Conservation (phyloP, 192 early-diverging fungal species). For the Funneliformis mosseae region DNA sequence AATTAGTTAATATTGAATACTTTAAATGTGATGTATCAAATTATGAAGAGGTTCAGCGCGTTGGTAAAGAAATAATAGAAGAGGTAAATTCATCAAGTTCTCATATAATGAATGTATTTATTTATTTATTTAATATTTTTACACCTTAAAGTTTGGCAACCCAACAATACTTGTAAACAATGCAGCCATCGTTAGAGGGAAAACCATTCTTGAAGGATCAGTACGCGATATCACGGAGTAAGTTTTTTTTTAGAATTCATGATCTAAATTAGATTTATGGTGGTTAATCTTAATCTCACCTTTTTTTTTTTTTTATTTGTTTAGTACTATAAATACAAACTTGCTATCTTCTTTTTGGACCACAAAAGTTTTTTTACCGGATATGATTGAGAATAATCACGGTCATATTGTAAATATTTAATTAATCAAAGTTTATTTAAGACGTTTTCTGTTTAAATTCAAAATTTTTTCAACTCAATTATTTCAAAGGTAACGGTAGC, state of each 20-base stretch:
- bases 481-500: constrained; percentile 43
- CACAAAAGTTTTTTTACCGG: constrained; percentile 75
- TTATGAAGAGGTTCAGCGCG: constrained; percentile 45
- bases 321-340: constrained; percentile 69
- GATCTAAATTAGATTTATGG: not conserved
- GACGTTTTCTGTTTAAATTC: not conserved
- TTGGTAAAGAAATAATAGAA: constrained; percentile 48
- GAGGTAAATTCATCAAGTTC: constrained; percentile 37
- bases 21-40: constrained; percentile 67
- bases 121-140: not conserved
- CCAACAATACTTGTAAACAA: constrained; percentile 85
- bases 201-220: constrained; percentile 63
- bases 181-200: constrained; percentile 72
- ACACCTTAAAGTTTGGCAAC: constrained; percentile 55
- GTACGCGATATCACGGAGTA: constrained; percentile 61
- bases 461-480: not conserved
- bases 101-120: not conserved
- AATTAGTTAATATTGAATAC: constrained; percentile 44
- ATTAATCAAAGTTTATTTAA: not conserved
- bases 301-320: constrained; percentile 10
- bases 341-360: constrained; percentile 73
- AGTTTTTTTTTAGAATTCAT: not conserved
- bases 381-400: constrained; percentile 68
- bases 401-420: constrained; percentile 83
- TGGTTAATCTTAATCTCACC: not conserved